These are phyloP conservation scores for Kwoniella mangroviensis DNA, from an alignment of 768 basidiomycete genomes.

Conservation along the genomic window DNA sequence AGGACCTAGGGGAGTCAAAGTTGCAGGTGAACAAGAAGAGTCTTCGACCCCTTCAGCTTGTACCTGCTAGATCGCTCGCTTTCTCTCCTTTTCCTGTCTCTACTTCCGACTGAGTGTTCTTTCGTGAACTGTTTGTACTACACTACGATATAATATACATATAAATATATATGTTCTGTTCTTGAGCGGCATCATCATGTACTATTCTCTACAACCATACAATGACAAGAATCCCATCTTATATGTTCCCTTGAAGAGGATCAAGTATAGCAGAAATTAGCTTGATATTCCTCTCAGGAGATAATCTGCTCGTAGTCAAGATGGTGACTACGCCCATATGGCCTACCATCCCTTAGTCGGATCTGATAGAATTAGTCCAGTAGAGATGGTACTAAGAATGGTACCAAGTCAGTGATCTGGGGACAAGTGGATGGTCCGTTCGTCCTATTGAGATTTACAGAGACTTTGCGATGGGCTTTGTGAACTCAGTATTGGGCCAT, in stretches of 20 bases:
- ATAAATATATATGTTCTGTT: background rate
- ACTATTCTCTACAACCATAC: background rate
- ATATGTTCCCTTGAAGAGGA: too few relatives aligned
- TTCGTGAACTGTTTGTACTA: background rate
- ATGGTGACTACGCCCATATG: background rate
- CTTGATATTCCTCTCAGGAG: too few relatives aligned
- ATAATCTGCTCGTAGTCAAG: too few relatives aligned
- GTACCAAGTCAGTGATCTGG: too few relatives aligned
- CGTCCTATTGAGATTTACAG: too few relatives aligned
- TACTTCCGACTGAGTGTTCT: background rate
- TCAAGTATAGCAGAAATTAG: too few relatives aligned
- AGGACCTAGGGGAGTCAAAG: constrained; percentile 43
- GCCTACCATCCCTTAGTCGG: background rate
- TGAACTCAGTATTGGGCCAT: too few relatives aligned
- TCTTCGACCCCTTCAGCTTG: constrained; percentile 39
- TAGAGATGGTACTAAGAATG: background rate
- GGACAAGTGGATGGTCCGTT: background rate
- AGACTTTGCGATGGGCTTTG: too few relatives aligned
- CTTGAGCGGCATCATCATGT: background rate
- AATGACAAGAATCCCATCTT: too few relatives aligned
- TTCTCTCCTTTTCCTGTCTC: background rate
- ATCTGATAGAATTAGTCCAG: background rate
- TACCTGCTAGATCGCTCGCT: constrained; percentile 33
- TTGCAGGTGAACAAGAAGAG: constrained; percentile 28
- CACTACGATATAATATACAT: background rate